Percentiles rank a stretch among this genome's conserved stretches.
phyloP scores from a whole-genome alignment of 2,329 filamentous ascomycete genomes.

The Sporothrix brasiliensis region DNA sequence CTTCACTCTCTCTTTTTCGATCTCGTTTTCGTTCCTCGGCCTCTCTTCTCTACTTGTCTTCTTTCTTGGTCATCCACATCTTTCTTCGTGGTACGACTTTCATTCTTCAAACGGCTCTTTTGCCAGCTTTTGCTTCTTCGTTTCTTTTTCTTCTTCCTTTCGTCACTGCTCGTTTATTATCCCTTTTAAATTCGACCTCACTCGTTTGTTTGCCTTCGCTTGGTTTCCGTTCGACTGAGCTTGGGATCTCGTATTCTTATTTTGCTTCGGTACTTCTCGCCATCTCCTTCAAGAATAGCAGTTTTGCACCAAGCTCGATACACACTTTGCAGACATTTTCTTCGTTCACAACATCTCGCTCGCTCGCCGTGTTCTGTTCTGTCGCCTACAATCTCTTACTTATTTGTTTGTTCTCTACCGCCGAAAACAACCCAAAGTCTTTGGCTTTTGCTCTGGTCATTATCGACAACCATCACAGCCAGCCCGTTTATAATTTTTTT shows the following conservation, averaged over 20 bases:
- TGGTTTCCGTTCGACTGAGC: not conserved
- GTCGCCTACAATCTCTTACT: slow-evolving; percentile 22
- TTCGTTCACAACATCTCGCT: not conserved
- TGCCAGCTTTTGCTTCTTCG: slow-evolving; percentile 43
- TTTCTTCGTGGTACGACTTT: slow-evolving; percentile 37
- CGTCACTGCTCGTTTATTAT: slow-evolving; percentile 18
- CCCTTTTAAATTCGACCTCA: not conserved
- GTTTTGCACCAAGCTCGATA: slow-evolving; percentile 1
- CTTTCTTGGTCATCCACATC: slow-evolving; percentile 42
- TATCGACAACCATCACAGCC: not conserved
- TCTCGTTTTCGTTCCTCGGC: slow-evolving; percentile 35
- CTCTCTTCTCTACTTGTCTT: slow-evolving; percentile 37
- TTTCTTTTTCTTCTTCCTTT: slow-evolving; percentile 39
- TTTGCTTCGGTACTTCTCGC: not conserved
- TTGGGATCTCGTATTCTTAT: slow-evolving; percentile 8
- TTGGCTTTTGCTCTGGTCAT: not conserved
- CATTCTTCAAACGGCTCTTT: slow-evolving; percentile 38
- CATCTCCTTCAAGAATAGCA: not conserved
- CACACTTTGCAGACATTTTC: slow-evolving; percentile 18
- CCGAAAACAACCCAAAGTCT: not conserved
- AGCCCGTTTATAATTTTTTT: slow-evolving; percentile 22
- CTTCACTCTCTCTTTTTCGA: slow-evolving; percentile 33
- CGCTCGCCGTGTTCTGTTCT: not conserved
- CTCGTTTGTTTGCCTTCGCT: slow-evolving; percentile 22
- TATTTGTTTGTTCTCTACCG: slow-evolving; percentile 8